Evolutionary conservation across 2,329 filamentous ascomycete species (phyloP).

Genomic region (Penicillium griseofulvum): DNA sequence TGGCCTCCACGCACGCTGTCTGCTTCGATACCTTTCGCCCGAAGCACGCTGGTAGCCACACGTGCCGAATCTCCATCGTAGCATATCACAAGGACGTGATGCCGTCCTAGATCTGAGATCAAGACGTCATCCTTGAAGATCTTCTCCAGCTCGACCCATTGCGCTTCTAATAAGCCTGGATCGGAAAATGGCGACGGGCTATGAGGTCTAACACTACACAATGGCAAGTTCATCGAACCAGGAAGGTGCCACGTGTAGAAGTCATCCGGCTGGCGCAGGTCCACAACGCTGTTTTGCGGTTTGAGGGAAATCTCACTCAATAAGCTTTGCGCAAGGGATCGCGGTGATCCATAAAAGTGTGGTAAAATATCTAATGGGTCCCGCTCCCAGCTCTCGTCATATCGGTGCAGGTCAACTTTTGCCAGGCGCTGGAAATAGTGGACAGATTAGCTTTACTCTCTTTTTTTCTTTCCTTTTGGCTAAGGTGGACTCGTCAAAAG

Average conservation of each 20-base stretch:
- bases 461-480: not conserved
- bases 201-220: slow-evolving; percentile 35
- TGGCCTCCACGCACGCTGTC: slow-evolving; percentile 49
- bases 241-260: slow-evolving; percentile 47
- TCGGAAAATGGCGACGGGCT: slow-evolving; percentile 50
- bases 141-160: slow-evolving; percentile 51
- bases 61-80: slow-evolving; percentile 56
- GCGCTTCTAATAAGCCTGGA: slow-evolving; percentile 40
- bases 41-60: slow-evolving; percentile 54
- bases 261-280: slow-evolving; percentile 46
- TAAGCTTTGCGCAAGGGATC: slow-evolving; percentile 18
- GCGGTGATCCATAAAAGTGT: slow-evolving; percentile 35
- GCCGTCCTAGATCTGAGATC: slow-evolving; percentile 25
- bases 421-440: slow-evolving; percentile 41
- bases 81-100: slow-evolving; percentile 50
- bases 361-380: slow-evolving; percentile 42
- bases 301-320: slow-evolving; percentile 25
- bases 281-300: slow-evolving; percentile 42
- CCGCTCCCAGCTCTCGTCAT: slow-evolving; percentile 57
- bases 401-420: slow-evolving; percentile 53
- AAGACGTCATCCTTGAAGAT: slow-evolving; percentile 36
- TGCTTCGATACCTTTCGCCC: slow-evolving; percentile 50
- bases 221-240: slow-evolving; percentile 47
- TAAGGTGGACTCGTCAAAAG: too few species aligned
- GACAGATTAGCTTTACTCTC: not conserved